Evolutionary conservation across 169 alveolate species (phyloP), one percentile per base, ranked within the genome.

Genomic region (Plasmodium fragile): DNA sequence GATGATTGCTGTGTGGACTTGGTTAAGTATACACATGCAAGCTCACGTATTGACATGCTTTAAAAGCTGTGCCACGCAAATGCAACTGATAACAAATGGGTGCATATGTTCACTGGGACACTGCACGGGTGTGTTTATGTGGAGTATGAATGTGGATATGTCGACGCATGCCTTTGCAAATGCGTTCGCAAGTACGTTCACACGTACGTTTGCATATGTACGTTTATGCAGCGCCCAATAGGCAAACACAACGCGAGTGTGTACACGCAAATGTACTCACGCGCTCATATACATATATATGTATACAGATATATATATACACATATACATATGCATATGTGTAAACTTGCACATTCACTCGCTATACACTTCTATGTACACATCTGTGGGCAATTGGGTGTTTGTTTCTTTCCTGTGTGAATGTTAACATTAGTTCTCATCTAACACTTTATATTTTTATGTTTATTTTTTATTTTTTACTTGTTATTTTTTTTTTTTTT

Each of bases 351-450:
- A 84, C 36, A 80, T 49, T 80, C 43, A 65, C 75, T 65, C 34
- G 13, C 36, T 65, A 28, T 65, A 65, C 75, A 65, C 41, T 65
- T 65, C 30, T 65, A 18, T 65, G 36, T 65, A 65, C 36, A 65
- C 75, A 65, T 45, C 43, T 4, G 59, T n/a, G 52, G 83, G 55
- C 41, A 84, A 45, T 34, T 53, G 28, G 16, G 34, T 73, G 36
- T 72, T 83, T 84, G 78, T 45, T 84, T 78, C 59, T 84, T 84
- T 71, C 93, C 59, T 84, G 53, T 75, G 52, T 59, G 36, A 71
- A 84, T 72, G 81, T 65, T 34, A 59, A 72, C 30, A 39, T 84
- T 28, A 16, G 32, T 84, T 43, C 84, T 43, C 11, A 72, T 70
- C 80, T 83, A 83, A 72, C 39, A 34, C 49, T 72, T 84, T 73